Percentiles rank a stretch among this genome's conserved stretches.
phyloP scores from a whole-genome alignment of 2,329 filamentous ascomycete species.

The Sporothrix inflata region DNA sequence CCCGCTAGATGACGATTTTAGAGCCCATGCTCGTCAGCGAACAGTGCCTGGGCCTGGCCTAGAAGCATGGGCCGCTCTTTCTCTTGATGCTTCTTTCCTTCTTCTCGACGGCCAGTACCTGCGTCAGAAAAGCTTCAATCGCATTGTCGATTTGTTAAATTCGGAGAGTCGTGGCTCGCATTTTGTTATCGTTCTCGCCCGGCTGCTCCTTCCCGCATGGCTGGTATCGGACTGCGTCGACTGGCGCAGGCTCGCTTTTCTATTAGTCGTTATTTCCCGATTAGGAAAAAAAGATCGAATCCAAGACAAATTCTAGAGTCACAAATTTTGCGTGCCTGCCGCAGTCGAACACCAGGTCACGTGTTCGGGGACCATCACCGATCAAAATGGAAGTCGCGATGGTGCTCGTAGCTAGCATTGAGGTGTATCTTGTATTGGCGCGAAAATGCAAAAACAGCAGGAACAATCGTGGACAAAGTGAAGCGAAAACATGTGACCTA shows the following conservation, averaged over 20 bases:
- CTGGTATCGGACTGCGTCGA: slow-evolving; percentile 15
- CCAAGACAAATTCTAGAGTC: neutral
- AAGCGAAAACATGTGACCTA: slow-evolving; percentile 1
- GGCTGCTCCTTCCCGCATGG: neutral
- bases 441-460: neutral
- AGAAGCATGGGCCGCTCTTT: neutral
- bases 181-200: neutral
- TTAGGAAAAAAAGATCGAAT: slow-evolving; percentile 30
- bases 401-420: neutral
- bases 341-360: neutral
- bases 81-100: neutral
- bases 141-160: neutral
- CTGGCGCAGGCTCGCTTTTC: neutral
- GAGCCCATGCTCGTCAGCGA: neutral
- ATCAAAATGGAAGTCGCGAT: slow-evolving; percentile 12
- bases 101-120: neutral
- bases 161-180: neutral
- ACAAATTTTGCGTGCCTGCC: neutral
- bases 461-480: neutral
- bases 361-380: neutral
- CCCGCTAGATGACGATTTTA: neutral
- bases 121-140: slow-evolving; percentile 4
- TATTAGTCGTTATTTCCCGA: slow-evolving; percentile 28
- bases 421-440: neutral
- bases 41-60: neutral